Percentiles rank a stretch among this genome's conserved stretches.
These are phyloP conservation scores for Scutellaria minor DNA, from an alignment of 257 asterid species.

Conservation along the genomic window DNA sequence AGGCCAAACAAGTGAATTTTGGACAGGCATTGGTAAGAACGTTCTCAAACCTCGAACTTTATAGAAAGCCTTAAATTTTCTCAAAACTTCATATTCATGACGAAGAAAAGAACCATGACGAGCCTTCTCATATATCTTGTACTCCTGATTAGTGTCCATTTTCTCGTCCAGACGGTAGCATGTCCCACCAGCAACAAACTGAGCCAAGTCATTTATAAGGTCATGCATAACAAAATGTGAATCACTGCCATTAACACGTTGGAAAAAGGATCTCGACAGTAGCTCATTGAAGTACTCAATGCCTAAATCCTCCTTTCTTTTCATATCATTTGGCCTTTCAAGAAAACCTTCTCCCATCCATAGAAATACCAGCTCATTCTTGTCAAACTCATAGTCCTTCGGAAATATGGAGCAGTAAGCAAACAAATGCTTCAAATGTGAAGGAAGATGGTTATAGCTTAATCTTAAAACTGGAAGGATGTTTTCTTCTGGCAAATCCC, in stretches of 20 bases:
- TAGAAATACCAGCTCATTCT: slow-evolving; percentile 50
- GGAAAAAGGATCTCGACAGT: slow-evolving; percentile 59
- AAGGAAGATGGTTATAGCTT: slow-evolving; percentile 65
- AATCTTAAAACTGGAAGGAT: slow-evolving; percentile 60
- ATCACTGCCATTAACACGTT: slow-evolving; percentile 43
- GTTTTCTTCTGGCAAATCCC: slow-evolving; percentile 54
- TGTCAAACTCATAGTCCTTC: slow-evolving; percentile 65
- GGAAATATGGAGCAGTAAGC: slow-evolving; percentile 73
- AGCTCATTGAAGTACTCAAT: slow-evolving; percentile 57
- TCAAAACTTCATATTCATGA: slow-evolving; percentile 46
- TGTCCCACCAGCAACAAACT: slow-evolving; percentile 53
- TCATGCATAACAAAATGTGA: slow-evolving; percentile 59
- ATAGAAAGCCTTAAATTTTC: slow-evolving; percentile 43
- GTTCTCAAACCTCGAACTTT: slow-evolving; percentile 55
- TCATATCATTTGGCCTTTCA: slow-evolving; percentile 37
- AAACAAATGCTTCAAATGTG: slow-evolving; percentile 64
- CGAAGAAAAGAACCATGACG: slow-evolving; percentile 57
- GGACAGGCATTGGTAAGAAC: slow-evolving; percentile 68
- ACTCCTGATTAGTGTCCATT: slow-evolving; percentile 45
- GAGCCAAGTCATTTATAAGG: slow-evolving; percentile 68
- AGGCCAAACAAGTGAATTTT: slow-evolving; percentile 52
- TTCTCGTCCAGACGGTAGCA: slow-evolving; percentile 61
- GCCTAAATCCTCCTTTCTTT: slow-evolving; percentile 52
- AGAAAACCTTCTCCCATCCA: slow-evolving; percentile 79
- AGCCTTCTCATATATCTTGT: slow-evolving; percentile 35